Evolutionary conservation across 257 asterid genomes (phyloP).

Genomic region (Penstemon barbatus): DNA sequence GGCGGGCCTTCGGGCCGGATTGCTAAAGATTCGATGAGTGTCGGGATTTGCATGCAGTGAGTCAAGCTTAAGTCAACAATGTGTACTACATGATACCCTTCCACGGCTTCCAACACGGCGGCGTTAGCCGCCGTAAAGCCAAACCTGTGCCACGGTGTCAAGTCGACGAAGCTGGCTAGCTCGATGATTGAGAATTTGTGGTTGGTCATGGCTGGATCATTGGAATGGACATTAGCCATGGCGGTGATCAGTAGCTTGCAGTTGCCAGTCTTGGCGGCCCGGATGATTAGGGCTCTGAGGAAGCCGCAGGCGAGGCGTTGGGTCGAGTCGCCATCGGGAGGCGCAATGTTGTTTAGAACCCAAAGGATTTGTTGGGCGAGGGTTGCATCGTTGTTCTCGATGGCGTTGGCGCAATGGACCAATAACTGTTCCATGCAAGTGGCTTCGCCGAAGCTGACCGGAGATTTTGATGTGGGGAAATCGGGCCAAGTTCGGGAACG

Average conservation of each 20-base stretch:
- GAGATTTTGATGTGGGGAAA: slow-evolving; percentile 54
- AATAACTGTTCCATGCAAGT: slow-evolving; percentile 92
- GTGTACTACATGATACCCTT: slow-evolving; percentile 62
- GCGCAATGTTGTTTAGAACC: slow-evolving; percentile 95
- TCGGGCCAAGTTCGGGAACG: slow-evolving; percentile 60
- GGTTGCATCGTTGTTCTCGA: slow-evolving; percentile 85
- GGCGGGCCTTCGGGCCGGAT: slow-evolving; percentile 63
- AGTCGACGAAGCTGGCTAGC: slow-evolving; percentile 81
- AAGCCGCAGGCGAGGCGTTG: slow-evolving; percentile 89
- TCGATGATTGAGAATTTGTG: slow-evolving; percentile 79
- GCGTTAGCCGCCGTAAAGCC: slow-evolving; percentile 93
- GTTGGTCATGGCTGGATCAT: slow-evolving; percentile 32
- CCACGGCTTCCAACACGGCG: slow-evolving; percentile 74
- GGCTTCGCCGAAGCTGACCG: slow-evolving; percentile 57
- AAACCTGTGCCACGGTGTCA: slow-evolving; percentile 96
- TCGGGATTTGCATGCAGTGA: slow-evolving; percentile 96
- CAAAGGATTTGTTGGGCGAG: slow-evolving; percentile 88
- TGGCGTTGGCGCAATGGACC: slow-evolving; percentile 86
- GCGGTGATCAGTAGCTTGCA: slow-evolving; percentile 60
- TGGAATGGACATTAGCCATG: slow-evolving; percentile 47
- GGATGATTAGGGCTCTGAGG: slow-evolving; percentile 83
- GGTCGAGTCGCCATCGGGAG: slow-evolving; percentile 90
- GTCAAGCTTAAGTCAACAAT: slow-evolving; percentile 82
- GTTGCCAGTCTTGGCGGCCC: slow-evolving; percentile 65
- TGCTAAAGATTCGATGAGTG: slow-evolving; percentile 74